Percentiles rank a stretch among this genome's conserved stretches.
These are phyloP conservation scores for Hibiscus trionum DNA, from an alignment of 345 rosid genomes.

Conservation along the genomic window DNA sequence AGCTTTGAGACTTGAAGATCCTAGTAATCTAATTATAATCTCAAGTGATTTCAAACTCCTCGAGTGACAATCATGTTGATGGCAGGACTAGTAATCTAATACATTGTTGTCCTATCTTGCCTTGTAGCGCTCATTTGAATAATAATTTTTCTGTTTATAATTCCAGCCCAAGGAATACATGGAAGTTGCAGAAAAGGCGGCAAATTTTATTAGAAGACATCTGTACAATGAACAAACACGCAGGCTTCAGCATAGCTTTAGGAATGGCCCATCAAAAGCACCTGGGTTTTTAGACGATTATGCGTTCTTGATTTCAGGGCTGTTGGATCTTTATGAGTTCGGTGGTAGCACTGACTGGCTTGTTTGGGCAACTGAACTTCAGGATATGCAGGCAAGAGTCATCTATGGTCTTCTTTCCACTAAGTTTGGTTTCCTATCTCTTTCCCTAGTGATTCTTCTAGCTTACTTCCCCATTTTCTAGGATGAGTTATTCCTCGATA, in stretches of 20 bases:
- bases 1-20: neutral
- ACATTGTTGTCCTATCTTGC: neutral
- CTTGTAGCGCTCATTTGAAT: neutral
- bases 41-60: neutral
- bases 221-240: constrained; percentile 55
- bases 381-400: constrained; percentile 59
- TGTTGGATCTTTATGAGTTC: constrained; percentile 73
- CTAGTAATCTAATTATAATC: neutral
- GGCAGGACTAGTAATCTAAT: neutral
- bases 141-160: constrained; percentile 9
- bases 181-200: constrained; percentile 80
- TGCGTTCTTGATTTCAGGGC: constrained; percentile 78
- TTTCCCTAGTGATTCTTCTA: neutral
- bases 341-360: constrained; percentile 66
- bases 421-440: neutral
- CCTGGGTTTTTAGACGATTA: constrained; percentile 95
- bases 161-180: constrained; percentile 74
- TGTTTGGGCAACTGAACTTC: constrained; percentile 76
- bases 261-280: constrained; percentile 87
- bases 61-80: neutral
- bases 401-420: neutral
- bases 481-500: constrained; percentile 90
- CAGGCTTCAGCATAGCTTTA: constrained; percentile 70
- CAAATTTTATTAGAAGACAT: constrained; percentile 52
- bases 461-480: constrained; percentile 14